Evolutionary conservation across 179 eudicot genomes (phyloP).

Genomic region (Vitellaria paradoxa): DNA sequence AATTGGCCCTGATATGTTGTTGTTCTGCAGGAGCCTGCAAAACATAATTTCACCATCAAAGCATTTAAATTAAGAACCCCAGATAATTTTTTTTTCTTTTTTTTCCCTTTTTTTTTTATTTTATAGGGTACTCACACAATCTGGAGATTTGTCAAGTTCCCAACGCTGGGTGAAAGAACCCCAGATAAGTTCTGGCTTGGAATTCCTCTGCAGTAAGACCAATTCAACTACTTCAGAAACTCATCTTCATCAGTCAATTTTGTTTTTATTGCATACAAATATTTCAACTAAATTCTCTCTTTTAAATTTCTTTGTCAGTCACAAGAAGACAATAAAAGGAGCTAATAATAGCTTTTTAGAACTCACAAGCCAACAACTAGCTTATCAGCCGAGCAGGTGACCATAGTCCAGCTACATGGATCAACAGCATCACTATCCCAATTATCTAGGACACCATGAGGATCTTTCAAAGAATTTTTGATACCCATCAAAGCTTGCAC

Average conservation of each 20-base stretch:
- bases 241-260: background rate
- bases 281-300: too few relatives aligned
- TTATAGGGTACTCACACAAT: slow-evolving; percentile 47
- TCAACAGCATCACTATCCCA: slow-evolving; percentile 85
- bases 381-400: slow-evolving; percentile 54
- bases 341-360: background rate
- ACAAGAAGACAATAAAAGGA: background rate
- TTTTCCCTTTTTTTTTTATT: background rate
- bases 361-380: slow-evolving; percentile 65
- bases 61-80: background rate
- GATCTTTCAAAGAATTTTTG: slow-evolving; percentile 49
- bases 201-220: slow-evolving; percentile 47
- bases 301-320: too few relatives aligned
- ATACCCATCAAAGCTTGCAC: slow-evolving; percentile 79
- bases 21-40: slow-evolving; percentile 71
- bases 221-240: slow-evolving; percentile 5
- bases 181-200: slow-evolving; percentile 82
- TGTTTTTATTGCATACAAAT: background rate
- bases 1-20: slow-evolving; percentile 68
- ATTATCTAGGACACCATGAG: slow-evolving; percentile 66
- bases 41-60: background rate
- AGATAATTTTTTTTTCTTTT: background rate
- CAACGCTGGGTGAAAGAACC: slow-evolving; percentile 64
- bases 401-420: slow-evolving; percentile 92
- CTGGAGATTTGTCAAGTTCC: slow-evolving; percentile 79